Percentiles rank a stretch among this genome's conserved stretches.
Conservation (phyloP, 2,329 filamentous ascomycete genomes). For the Stagonosporopsis rhizophila region DNA sequence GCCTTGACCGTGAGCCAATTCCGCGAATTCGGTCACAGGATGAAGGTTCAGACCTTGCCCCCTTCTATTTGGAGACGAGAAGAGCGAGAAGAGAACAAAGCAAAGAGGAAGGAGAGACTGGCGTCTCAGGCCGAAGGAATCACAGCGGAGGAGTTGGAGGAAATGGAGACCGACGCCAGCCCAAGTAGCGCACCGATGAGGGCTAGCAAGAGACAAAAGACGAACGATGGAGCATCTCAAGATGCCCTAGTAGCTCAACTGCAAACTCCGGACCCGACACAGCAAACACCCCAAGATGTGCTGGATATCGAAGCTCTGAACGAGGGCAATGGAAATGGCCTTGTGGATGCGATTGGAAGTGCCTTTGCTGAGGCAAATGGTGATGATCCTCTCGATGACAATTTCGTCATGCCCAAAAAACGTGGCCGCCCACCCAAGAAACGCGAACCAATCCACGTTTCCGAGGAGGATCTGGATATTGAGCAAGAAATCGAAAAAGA, state of each 20-base stretch:
- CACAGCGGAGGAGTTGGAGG: constrained; percentile 12
- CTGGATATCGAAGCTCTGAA: constrained; percentile 31
- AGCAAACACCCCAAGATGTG: constrained; percentile 6
- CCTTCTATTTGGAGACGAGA: constrained; percentile 78
- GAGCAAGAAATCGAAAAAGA: constrained; percentile 57
- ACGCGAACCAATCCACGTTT: constrained; percentile 44
- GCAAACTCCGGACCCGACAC: constrained; percentile 12
- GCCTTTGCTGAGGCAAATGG: constrained; percentile 30
- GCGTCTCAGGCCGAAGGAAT: constrained; percentile 15
- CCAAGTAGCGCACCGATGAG: constrained; percentile 20
- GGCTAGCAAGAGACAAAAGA: constrained; percentile 36
- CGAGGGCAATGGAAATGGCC: constrained; percentile 28
- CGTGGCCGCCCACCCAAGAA: constrained; percentile 48
- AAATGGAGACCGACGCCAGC: constrained; percentile 18
- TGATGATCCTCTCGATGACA: constrained; percentile 30
- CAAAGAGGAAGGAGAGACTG: constrained; percentile 35
- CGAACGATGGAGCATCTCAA: constrained; percentile 27
- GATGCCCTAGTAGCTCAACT: constrained; percentile 9
- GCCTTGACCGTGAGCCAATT: constrained; percentile 89
- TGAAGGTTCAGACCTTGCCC: constrained; percentile 71
- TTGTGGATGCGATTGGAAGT: constrained; percentile 29
- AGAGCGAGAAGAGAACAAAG: constrained; percentile 53
- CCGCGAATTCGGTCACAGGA: constrained; percentile 68
- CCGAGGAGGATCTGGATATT: constrained; percentile 55
- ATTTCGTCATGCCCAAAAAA: constrained; percentile 43